phyloP scores from a whole-genome alignment of 768 basidiomycete genomes.

The Butyriboletus loyo region DNA sequence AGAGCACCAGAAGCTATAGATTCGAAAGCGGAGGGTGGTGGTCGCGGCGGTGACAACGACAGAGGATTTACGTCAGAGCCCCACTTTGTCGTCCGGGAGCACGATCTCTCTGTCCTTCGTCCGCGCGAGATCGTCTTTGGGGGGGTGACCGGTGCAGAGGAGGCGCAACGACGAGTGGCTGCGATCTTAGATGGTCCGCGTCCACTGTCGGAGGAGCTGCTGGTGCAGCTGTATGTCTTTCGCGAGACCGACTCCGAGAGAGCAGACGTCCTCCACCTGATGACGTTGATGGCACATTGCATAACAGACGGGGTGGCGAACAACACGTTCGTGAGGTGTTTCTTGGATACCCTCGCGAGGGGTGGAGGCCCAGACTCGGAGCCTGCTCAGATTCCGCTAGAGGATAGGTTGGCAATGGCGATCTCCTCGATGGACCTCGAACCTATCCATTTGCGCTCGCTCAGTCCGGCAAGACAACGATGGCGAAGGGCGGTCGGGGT shows the following conservation, averaged over 20 bases:
- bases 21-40: not conserved
- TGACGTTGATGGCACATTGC: slow-evolving; percentile 39
- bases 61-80: slow-evolving; percentile 7
- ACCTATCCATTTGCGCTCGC: slow-evolving; percentile 27
- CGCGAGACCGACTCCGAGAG: slow-evolving; percentile 32
- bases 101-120: slow-evolving; percentile 28
- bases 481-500: slow-evolving; percentile 46
- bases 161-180: slow-evolving; percentile 31
- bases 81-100: slow-evolving; percentile 43
- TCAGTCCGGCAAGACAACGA: slow-evolving; percentile 36
- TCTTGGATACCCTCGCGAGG: slow-evolving; percentile 36
- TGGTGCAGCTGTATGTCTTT: slow-evolving; percentile 43
- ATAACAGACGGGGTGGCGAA: slow-evolving; percentile 51
- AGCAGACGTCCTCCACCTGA: slow-evolving; percentile 38
- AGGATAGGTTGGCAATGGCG: slow-evolving; percentile 41
- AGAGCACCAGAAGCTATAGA: not conserved
- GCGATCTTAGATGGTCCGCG: slow-evolving; percentile 33
- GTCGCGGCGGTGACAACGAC: not conserved
- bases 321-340: too few species aligned
- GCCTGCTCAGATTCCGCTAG: slow-evolving; percentile 23
- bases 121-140: slow-evolving; percentile 41
- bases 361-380: not conserved
- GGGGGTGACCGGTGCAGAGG: slow-evolving; percentile 32
- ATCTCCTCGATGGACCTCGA: slow-evolving; percentile 37
- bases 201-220: slow-evolving; percentile 40